These are phyloP conservation scores for Cercospora nicotianae DNA, from an alignment of 2,329 filamentous ascomycete species.

Conservation along the genomic window DNA sequence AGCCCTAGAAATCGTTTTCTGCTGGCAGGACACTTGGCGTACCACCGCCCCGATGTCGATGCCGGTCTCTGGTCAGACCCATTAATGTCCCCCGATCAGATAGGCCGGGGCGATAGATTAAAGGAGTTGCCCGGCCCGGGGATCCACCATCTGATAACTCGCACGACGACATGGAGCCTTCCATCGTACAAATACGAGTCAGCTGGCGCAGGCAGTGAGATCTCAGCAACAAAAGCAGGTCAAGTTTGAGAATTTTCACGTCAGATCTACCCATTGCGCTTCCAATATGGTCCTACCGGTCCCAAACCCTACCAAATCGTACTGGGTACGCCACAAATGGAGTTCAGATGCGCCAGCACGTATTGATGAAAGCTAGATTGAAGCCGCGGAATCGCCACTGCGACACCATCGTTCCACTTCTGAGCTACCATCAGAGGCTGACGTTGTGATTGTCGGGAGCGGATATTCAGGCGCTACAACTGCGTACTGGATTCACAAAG, in stretches of 20 bases:
- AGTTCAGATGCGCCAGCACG: not conserved
- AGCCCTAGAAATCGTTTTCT: not conserved
- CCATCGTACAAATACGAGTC: not conserved
- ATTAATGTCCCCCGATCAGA: conserved; percentile 3
- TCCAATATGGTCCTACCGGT: conserved; percentile 25
- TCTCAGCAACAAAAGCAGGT: not conserved
- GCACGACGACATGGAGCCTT: not conserved
- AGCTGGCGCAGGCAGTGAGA: not conserved
- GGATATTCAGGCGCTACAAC: conserved; percentile 45
- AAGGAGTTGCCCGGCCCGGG: conserved; percentile 6
- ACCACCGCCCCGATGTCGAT: not conserved
- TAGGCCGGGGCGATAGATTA: conserved; percentile 5
- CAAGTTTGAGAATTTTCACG: not conserved
- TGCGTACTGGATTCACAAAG: conserved; percentile 37
- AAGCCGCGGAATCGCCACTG: conserved; percentile 28
- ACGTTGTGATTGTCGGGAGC: conserved; percentile 54
- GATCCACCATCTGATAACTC: conserved; percentile 7
- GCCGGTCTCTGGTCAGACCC: not conserved
- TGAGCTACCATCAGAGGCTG: conserved; percentile 39
- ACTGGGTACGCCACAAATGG: conserved; percentile 20
- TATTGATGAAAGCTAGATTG: conserved; percentile 15
- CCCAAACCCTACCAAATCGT: conserved; percentile 27
- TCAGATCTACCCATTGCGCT: not conserved
- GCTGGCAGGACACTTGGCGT: not conserved
- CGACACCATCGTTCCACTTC: conserved; percentile 24